Base-by-base conservation (phyloP, 2,329 filamentous ascomycete species). In the Fonsecaea erecta region DNA sequence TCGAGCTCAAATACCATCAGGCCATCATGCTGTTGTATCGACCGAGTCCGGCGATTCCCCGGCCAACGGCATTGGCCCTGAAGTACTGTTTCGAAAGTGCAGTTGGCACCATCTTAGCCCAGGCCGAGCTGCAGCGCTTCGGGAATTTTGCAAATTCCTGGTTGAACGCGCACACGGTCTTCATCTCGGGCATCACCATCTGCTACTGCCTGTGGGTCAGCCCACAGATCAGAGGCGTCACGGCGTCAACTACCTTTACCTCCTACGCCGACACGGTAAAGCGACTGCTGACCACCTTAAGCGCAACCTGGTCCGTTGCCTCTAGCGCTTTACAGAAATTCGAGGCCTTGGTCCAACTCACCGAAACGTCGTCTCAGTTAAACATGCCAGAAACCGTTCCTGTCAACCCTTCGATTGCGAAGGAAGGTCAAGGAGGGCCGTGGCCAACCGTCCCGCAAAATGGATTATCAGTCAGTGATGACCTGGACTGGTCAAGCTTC, bases 71-170 rank as follows among this genome's bases (percentile, higher is more conserved):
- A 24, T 32, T 30, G 52, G 52, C 52, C 18, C 30, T 54, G 21
- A 54, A 54, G 16, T 54, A 26, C 32, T 54, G 52, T n/a, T 54
- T 54, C 28, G 52, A 54, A 54, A 54, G 52, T 32, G 52, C 52
- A 6, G 28, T 54, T 6, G 52, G 16, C n/a, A 54, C 52, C 5
- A 54, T 54, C 21, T 28, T 26, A 28, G 28, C 28, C 14, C 52
- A 40, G 9, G 9, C 35, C 9, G 35, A 40, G 35, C 35, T 40
- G 35, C 35, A 9, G 9, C 35, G 35, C 6, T 54, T 54, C 32
- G 21, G 52, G 21, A 54, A 54, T 28, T 32, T 26, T 54, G 28
- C 52, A 32, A 24, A 54, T 26, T 54, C 52, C 8, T 54, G 52
- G 52, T 16, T 54, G 28, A 32, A 54, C 28, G 52, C 52, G 2